These are phyloP conservation scores for Chamaenerion angustifolium DNA, from an alignment of 345 rosid species.

Conservation along the genomic window DNA sequence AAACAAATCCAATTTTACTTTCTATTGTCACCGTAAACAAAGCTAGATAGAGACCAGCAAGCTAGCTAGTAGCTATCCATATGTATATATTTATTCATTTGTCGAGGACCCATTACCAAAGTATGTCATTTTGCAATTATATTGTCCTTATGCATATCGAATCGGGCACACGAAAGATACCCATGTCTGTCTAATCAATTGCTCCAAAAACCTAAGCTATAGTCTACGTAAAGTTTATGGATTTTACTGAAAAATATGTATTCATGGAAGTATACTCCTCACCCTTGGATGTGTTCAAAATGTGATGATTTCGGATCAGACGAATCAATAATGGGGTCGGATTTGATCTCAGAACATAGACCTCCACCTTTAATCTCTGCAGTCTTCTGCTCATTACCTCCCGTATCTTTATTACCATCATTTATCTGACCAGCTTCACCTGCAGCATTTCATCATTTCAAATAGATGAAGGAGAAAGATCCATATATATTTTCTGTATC, in stretches of 20 bases:
- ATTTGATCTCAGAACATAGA: slow-evolving; percentile 9
- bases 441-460: slow-evolving; percentile 13
- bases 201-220: no score
- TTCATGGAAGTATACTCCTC: no score
- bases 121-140: no score
- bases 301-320: slow-evolving; percentile 10
- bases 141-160: no score
- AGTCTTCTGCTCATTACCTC: not conserved
- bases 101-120: no score
- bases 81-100: no score
- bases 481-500: no score
- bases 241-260: no score
- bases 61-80: no score
- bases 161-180: no score
- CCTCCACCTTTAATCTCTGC: slow-evolving; percentile 16
- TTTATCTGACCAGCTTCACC: slow-evolving; percentile 27
- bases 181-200: no score
- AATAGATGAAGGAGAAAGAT: no score
- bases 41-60: not conserved
- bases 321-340: not conserved
- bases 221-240: not conserved
- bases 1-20: not conserved
- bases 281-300: slow-evolving; percentile 12
- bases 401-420: slow-evolving; percentile 8
- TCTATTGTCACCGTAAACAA: slow-evolving; percentile 5